A percentile compares a stretch with the other conserved stretches of the same genome.
These are phyloP conservation scores for Oryza brachyantha DNA, from an alignment of 176 grass and related monocot species.

Conservation along the genomic window DNA sequence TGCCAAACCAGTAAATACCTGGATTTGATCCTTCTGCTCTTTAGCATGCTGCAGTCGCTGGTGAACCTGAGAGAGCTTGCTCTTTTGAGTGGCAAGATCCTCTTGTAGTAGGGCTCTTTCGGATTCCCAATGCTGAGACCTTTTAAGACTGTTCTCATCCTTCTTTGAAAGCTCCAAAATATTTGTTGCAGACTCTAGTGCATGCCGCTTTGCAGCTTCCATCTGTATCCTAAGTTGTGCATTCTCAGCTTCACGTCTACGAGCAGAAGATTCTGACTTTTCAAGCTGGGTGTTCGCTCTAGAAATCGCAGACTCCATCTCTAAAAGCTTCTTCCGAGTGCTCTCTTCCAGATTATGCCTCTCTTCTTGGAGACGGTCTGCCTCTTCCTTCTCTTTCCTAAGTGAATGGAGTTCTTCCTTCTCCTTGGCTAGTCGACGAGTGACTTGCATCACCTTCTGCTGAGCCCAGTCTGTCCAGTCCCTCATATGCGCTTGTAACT, in stretches of 20 bases:
- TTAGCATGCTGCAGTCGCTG: slow-evolving; percentile 58
- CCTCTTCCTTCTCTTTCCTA: slow-evolving; percentile 78
- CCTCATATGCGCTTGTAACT: slow-evolving; percentile 67
- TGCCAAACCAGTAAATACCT: slow-evolving; percentile 42
- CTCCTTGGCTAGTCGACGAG: slow-evolving; percentile 76
- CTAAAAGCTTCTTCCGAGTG: slow-evolving; percentile 78
- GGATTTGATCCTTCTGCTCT: slow-evolving; percentile 52
- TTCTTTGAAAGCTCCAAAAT: slow-evolving; percentile 69
- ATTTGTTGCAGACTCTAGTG: slow-evolving; percentile 46
- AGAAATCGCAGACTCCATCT: slow-evolving; percentile 88
- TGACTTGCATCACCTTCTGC: slow-evolving; percentile 94
- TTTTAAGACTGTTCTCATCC: slow-evolving; percentile 71
- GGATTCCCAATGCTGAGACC: slow-evolving; percentile 78
- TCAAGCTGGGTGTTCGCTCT: slow-evolving; percentile 68
- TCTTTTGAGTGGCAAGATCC: slow-evolving; percentile 61
- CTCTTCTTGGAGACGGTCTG: slow-evolving; percentile 59
- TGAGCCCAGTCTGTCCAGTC: slow-evolving; percentile 96
- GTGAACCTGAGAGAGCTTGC: slow-evolving; percentile 50
- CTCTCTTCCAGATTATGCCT: slow-evolving; percentile 73
- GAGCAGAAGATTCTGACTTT: slow-evolving; percentile 64
- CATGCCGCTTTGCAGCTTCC: slow-evolving; percentile 80
- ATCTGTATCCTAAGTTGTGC: slow-evolving; percentile 67
- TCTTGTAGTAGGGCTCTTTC: slow-evolving; percentile 70
- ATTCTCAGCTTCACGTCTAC: slow-evolving; percentile 63
- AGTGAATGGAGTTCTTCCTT: slow-evolving; percentile 76